Base-by-base conservation (phyloP, 805 yeast species). In the Diddensiella transvaalensis region DNA sequence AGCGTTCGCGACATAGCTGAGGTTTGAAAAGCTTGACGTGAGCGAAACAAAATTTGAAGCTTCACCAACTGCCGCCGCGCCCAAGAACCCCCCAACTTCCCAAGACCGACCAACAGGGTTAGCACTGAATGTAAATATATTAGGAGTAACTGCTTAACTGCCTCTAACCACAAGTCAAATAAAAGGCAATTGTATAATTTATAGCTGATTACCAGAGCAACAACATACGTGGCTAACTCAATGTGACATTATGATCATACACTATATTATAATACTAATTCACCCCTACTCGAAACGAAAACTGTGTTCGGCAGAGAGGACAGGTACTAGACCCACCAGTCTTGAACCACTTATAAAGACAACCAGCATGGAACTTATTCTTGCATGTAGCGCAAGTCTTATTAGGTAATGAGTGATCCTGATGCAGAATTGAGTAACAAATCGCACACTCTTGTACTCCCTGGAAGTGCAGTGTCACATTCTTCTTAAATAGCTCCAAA, bases 401-500 rank as follows among this genome's bases (percentile, higher is more conserved):
- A 43, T 88, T 80, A 4, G 99, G 99, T 49, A 93, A 74, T 4
- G 96, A 84, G 59, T 86, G 87, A 60, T 89, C 96, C 53, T 85
- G 89, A 62, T 90, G 96, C 54, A 93, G 70, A 48, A 91, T 84
- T 13, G 96, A 85, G 65, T 93, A 93, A 65, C 99, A 93, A 57
- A 93, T 89, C 2, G 98, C 96, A 75, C 99, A 93, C 51, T 91
- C 98, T 60, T 88, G 96, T 55, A 87, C 89, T 0, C 96, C 96
- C 5, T 90, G 85, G 65, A 95, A 90, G 62, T 90, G 95, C 58
- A 86, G 73, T 47, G 80, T 77, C 45, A 88, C 89, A 59, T 91
- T 87, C 57, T 79, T 80, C 60, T 78, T 79, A 65, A 85, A 82
- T 30, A 83, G 71, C 50, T 79, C 82, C 43, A 86, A 73, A 1